phyloP scores from a whole-genome alignment of 2,329 filamentous ascomycete genomes.

The Monascus ruber region DNA sequence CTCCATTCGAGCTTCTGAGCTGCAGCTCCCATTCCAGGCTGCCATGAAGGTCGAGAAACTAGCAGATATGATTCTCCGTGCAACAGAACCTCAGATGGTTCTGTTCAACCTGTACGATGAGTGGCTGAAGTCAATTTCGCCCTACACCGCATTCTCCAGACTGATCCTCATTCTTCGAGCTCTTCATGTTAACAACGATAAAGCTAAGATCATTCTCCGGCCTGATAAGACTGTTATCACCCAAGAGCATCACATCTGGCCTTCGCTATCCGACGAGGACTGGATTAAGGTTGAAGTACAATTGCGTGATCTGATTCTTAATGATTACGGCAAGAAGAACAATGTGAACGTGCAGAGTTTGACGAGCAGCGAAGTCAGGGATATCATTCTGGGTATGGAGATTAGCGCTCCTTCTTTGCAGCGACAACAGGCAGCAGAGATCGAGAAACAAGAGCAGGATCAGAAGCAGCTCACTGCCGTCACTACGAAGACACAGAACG shows the following conservation, averaged over 20 bases:
- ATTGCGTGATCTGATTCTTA: conserved; percentile 86
- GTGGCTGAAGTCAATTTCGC: conserved; percentile 96
- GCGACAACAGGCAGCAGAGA: conserved; percentile 93
- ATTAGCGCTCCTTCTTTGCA: conserved; percentile 97
- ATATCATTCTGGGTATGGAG: conserved; percentile 99
- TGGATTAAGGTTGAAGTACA: conserved; percentile 99
- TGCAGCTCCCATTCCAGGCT: conserved; percentile 96
- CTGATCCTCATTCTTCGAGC: conserved; percentile 87
- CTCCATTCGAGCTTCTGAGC: conserved; percentile 89
- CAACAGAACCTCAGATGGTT: conserved; percentile 99
- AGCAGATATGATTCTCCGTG: conserved; percentile 95
- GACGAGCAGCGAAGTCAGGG: conserved; percentile 91
- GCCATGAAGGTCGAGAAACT: conserved; percentile 99
- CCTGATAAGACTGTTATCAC: conserved; percentile 98
- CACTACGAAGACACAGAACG: conserved; percentile 96
- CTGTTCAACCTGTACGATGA: conserved; percentile 98
- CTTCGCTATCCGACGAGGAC: conserved; percentile 81
- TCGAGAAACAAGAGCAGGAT: conserved; percentile 97
- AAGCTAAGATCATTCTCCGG: conserved; percentile 88
- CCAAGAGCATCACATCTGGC: conserved; percentile 98
- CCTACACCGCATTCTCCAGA: conserved; percentile 95
- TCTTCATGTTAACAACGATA: conserved; percentile 94
- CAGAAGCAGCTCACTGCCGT: conserved; percentile 93
- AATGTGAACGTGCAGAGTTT: conserved; percentile 97
- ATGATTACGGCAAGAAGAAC: conserved; percentile 99